phyloP scores from a whole-genome alignment of 2,329 filamentous ascomycete species.

The Cercospora zeae-maydis region DNA sequence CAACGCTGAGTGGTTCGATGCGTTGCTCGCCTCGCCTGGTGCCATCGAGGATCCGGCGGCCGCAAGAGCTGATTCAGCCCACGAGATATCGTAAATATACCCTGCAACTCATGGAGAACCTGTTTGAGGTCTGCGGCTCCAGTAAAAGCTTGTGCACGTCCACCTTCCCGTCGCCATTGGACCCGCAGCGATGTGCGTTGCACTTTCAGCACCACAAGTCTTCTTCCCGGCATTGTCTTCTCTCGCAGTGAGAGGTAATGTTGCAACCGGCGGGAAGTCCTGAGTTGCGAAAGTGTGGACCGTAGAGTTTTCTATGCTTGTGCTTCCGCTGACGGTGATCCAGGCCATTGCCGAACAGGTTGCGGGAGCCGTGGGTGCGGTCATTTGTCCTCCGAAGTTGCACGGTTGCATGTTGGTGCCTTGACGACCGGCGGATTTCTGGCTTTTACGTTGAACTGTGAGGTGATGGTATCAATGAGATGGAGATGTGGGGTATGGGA shows the following conservation, averaged over 20 bases:
- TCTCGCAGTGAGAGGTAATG: background rate
- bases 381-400: background rate
- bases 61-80: no score
- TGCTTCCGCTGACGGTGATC: background rate
- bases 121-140: no score
- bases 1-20: no score
- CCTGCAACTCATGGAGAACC: no score
- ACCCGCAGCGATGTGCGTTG: background rate
- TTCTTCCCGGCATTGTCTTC: background rate
- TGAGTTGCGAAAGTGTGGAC: background rate
- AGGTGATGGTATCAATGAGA: no score
- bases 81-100: no score
- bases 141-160: constrained; percentile 2
- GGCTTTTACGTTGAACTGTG: no score
- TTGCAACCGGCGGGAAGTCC: background rate
- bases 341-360: background rate
- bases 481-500: background rate
- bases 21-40: no score
- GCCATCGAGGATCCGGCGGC: no score
- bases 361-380: background rate
- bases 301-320: background rate
- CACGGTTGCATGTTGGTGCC: no score
- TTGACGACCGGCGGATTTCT: no score
- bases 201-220: background rate
- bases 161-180: background rate